Evolutionary conservation across 2,329 filamentous ascomycete genomes (phyloP), one percentile per base, ranked within the genome.

Genomic region (Elsinoe perseae): DNA sequence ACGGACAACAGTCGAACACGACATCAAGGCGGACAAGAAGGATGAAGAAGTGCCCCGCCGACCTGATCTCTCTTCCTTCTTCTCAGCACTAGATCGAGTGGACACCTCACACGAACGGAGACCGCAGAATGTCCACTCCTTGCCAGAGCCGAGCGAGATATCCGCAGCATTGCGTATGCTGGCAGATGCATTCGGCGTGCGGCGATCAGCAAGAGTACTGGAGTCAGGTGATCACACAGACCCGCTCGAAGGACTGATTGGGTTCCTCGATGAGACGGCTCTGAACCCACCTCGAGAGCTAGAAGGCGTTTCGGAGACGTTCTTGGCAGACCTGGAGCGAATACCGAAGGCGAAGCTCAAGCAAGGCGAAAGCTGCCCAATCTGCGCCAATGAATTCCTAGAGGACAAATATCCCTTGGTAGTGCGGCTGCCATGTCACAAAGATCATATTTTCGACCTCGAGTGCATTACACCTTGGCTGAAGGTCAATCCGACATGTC

Each of bases 381-480:
- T 84, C 46, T 84, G 81, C 67, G 75, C 74, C 52, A 80, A 80
- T 60, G 73, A 79, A 2, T 84, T 83, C 61, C 67, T 84, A 4
- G 80, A 83, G n/a, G 74, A 84, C 61, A 61, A 76, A 43, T 82
- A 83, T 62, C 82, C 82, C n/a, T 76, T 85, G 16, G 79, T 85
- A 32, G 81, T 85, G 44, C 74, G 76, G 25, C 66, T 85, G 28
- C 80, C 82, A 8, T 85, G 82, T 61, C 80, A 84, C 65, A 72
- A 77, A 14, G 77, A 77, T 34, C 82, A 85, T 65, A 64, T 80
- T 18, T 85, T 84, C 67, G 82, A 85, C 68, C 67, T 85, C 23
- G 82, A 85, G 63, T 85, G 82, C 67, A 80, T 85, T 59, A 70
- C 76, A 57, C 82, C 82, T 0, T 85, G 82, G 82, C 68, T 85